Evolutionary conservation across 129 eudicot genomes (phyloP).

Genomic region (Pseudognaphalium luteoalbum): DNA sequence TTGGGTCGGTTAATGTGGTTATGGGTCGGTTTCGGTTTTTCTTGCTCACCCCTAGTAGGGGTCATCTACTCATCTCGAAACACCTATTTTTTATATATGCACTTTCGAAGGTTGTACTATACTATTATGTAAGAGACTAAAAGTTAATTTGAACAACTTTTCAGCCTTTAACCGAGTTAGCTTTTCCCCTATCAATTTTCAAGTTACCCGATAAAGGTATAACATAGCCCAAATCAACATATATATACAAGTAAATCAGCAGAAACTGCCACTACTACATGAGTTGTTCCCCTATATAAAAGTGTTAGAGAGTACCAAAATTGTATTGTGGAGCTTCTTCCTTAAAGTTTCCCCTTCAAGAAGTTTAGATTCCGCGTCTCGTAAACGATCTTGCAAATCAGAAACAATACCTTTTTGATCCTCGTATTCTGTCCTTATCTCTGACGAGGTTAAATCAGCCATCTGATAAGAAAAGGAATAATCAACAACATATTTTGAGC

Average conservation of each 20-base stretch:
- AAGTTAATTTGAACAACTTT: background rate
- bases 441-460: slow-evolving; percentile 50
- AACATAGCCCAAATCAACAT: background rate
- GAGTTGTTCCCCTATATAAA: background rate
- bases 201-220: background rate
- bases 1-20: no score
- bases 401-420: slow-evolving; percentile 34
- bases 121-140: background rate
- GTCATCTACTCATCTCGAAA: background rate
- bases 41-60: no score
- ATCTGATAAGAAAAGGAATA: slow-evolving; percentile 30
- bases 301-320: slow-evolving; percentile 40
- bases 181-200: background rate
- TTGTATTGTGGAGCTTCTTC: slow-evolving; percentile 67
- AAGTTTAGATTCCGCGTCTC: slow-evolving; percentile 49
- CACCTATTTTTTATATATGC: background rate
- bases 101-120: background rate
- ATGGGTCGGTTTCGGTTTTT: no score
- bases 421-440: slow-evolving; percentile 44
- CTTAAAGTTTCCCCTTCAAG: slow-evolving; percentile 61
- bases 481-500: slow-evolving; percentile 3
- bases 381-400: slow-evolving; percentile 46
- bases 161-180: no score
- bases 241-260: background rate
- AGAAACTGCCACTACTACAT: background rate